A percentile compares a stretch with the other conserved stretches of the same genome.
Conservation (phyloP, 495 filamentous ascomycete genomes). For the Cudoniella acicularis region DNA sequence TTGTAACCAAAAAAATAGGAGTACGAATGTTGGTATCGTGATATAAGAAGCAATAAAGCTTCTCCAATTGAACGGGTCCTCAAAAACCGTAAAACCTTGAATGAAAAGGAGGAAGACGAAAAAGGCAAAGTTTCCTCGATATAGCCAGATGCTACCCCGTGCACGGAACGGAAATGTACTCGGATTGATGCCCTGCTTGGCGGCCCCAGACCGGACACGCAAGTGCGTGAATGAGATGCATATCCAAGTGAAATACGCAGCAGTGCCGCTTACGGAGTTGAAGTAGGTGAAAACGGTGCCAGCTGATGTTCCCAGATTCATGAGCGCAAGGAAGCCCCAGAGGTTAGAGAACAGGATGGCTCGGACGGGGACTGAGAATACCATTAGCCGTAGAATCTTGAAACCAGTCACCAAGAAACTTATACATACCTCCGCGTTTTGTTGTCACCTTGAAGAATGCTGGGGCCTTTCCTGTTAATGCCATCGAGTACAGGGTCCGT, state of each 20-base stretch:
- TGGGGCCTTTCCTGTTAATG: constrained; percentile 60
- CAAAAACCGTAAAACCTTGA: constrained; percentile 42
- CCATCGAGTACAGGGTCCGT: constrained; percentile 64
- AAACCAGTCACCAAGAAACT: no score
- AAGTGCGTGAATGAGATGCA: constrained; percentile 64
- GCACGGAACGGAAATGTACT: constrained; percentile 56
- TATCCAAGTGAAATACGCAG: constrained; percentile 67
- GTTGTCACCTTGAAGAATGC: constrained; percentile 61
- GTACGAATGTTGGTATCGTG: constrained; percentile 50
- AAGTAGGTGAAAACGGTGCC: constrained; percentile 22
- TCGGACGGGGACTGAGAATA: constrained; percentile 63
- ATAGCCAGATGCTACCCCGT: constrained; percentile 56
- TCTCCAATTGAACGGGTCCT: constrained; percentile 49
- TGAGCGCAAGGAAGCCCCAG: constrained; percentile 63
- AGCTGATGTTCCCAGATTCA: constrained; percentile 58
- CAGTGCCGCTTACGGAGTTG: constrained; percentile 28
- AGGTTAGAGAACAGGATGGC: constrained; percentile 60
- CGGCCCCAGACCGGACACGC: constrained; percentile 57
- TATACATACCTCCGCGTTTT: no score
- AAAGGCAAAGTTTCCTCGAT: constrained; percentile 39
- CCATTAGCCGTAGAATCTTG: no score
- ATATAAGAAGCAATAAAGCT: constrained; percentile 68
- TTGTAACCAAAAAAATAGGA: no score
- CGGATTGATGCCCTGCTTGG: constrained; percentile 49
- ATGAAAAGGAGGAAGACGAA: constrained; percentile 61